A percentile compares a stretch with the other conserved stretches of the same genome.
These are phyloP conservation scores for Penicillium sp. DNA, from an alignment of 2,329 filamentous ascomycete species.

Conservation along the genomic window DNA sequence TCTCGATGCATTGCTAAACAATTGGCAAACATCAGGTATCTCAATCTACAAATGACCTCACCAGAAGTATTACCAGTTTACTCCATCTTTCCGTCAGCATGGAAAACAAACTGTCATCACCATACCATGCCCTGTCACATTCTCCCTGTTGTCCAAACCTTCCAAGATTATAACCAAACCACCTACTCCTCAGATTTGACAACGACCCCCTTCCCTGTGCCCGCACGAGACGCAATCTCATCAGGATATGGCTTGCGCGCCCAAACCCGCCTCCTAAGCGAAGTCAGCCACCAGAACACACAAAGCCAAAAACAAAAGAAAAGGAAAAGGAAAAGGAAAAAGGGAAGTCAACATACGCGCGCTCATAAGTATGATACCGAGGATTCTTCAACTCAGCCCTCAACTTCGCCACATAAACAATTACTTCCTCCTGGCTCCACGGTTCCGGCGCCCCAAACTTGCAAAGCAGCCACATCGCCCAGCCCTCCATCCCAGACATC, in stretches of 20 bases:
- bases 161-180: neutral
- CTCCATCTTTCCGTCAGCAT: too few relatives aligned
- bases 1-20: neutral
- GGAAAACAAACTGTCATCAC: too few relatives aligned
- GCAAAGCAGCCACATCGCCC: constrained; percentile 30
- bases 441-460: constrained; percentile 24
- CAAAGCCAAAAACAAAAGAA: too few relatives aligned
- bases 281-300: neutral
- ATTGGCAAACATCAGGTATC: neutral
- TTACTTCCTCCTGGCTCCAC: constrained; percentile 19
- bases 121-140: too few relatives aligned
- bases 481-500: constrained; percentile 29
- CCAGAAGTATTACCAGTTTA: neutral
- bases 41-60: neutral
- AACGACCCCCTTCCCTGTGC: neutral
- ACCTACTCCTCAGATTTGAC: constrained; percentile 1
- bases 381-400: constrained; percentile 22
- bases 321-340: neutral
- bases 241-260: constrained; percentile 6
- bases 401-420: constrained; percentile 22
- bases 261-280: constrained; percentile 20
- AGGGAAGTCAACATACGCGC: constrained; percentile 12
- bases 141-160: neutral
- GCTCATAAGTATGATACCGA: constrained; percentile 20
- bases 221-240: neutral